Base-by-base conservation (phyloP, 2,329 filamentous ascomycete species). In the Fusarium globosum region DNA sequence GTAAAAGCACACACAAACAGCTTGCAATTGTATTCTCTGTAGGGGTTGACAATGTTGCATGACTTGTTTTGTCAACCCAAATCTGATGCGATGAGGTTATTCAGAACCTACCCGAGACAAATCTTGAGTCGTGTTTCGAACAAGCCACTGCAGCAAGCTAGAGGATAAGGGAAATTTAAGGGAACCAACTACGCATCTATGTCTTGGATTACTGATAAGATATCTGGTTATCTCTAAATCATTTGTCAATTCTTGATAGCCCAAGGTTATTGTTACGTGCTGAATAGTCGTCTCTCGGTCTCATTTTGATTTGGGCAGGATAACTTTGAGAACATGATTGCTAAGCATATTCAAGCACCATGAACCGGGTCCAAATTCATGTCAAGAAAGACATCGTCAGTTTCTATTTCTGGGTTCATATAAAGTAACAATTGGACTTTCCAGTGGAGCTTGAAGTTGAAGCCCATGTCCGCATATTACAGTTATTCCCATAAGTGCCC, bases 281-380 rank as follows among this genome's bases (percentile, higher is more conserved):
- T 14, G 3, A 51, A 3, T 5, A 51, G 15, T 33, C 4, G 20
- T 8, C n/a, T n/a, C 45, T n/a, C 9, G 9, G 10, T 30, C 14
- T 48, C 20, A 28, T 12, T 7, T 12, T 48, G 13, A 13, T 2
- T 15, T 15, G 15, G 4, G 6, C 2, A 3, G 16, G 3, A 36
- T 26, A 4, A 26, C 16, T 4, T 7, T 7, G 6, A 26, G 16
- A 26, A 4, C 4, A 36, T 15, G 18, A 12, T 0, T 12, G 1
- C 15, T 35, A 52, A 36, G 16, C n/a, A 23, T 4, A 20, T 3
- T 21, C 13, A 10, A 28, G 18, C 10, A 21, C 1, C 10, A 2
- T 3, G 20, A 30, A 5, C 10, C 2, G 0, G 0, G 12, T 0
- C 7, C 0, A 16, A 6, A n/a, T 13, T 41, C 10, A 28, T n/a